Conservation (phyloP, 2,329 filamentous ascomycete genomes). For the Pseudocercospora vitis region DNA sequence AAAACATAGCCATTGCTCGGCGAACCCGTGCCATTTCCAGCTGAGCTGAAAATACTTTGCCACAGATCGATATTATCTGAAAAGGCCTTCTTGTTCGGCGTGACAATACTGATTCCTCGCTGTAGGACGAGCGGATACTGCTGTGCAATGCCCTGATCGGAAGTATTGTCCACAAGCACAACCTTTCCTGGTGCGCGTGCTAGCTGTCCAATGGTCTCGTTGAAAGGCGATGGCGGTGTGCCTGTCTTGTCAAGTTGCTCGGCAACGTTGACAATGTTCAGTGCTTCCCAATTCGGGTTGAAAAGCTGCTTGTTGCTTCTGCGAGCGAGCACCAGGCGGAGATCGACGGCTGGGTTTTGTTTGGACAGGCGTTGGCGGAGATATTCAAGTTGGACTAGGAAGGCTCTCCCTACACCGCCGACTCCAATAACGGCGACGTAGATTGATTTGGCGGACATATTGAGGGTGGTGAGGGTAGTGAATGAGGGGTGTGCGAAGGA, state of each 20-base stretch:
- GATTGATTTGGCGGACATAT: conserved; percentile 28
- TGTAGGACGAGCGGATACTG: conserved; percentile 78
- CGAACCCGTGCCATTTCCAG: conserved; percentile 58
- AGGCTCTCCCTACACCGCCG: conserved; percentile 83
- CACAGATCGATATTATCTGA: conserved; percentile 77
- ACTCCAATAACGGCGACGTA: conserved; percentile 60
- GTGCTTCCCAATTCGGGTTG: conserved; percentile 67
- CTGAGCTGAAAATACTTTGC: conserved; percentile 79
- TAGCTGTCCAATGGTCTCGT: conserved; percentile 76
- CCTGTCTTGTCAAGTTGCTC: conserved; percentile 62
- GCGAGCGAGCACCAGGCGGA: conserved; percentile 80
- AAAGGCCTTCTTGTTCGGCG: conserved; percentile 98
- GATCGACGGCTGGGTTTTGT: conserved; percentile 58
- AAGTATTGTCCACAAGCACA: conserved; percentile 93
- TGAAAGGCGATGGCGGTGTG: conserved; percentile 64
- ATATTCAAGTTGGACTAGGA: conserved; percentile 18
- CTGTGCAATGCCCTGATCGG: conserved; percentile 79
- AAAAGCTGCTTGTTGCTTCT: conserved; percentile 82
- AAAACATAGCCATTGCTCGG: conserved; percentile 70
- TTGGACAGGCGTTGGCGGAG: conserved; percentile 47
- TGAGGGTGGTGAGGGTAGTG: neutral
- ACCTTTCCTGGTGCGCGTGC: conserved; percentile 73
- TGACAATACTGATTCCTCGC: conserved; percentile 85
- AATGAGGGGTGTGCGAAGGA: neutral
- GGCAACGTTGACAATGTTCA: conserved; percentile 63